Evolutionary conservation across 129 eudicot species (phyloP), one percentile per base, ranked within the genome.

Genomic region (Flaveria brownii): DNA sequence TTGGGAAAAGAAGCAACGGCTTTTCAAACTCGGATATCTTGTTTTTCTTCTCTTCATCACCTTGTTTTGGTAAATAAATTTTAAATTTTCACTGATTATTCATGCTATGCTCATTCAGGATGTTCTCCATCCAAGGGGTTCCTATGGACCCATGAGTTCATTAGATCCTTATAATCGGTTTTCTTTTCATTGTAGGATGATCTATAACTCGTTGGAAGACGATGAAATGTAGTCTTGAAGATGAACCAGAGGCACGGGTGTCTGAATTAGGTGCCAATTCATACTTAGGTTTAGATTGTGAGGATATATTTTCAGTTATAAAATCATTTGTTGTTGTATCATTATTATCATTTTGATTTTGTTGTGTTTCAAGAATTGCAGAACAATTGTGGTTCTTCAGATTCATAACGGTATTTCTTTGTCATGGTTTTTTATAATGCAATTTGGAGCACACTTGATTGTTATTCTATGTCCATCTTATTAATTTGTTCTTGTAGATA

Each of bases 1-100:
- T 28, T 85, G 97, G 96, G 99, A 91, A 84, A 95, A 95, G 90
- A 89, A 95, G 80, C 87, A 86, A 70, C 82, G 99, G 71, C 88
- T 95, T 55, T 77, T 91, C 87, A 95, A 95, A 85, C 96, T 95
- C 23, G 99, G 93, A 56, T 89, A 95, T 68, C 86, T 91, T 11
- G 55, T 87, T 17, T 76, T 85, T 73, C 85, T 89, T 41, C 87
- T 95, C 81, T 89, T 87, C 90, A 74, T 95, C 87, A 89, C 92
- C 76, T 83, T 95, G 63, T 95, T 95, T 85, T 95, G 99, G 99
- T 95, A 78, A 78, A 70, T 4, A 33, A 70, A 76, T 17, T 18
- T 7, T 50, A 5, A 26, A 78, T 43, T 51, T 71, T 28, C 26
- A 5, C 9, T 10, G 17, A 30, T 45, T 26, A 26, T 26, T 7